Conservation (phyloP, 2,329 filamentous ascomycete genomes). For the Colletotrichum noveboracense region DNA sequence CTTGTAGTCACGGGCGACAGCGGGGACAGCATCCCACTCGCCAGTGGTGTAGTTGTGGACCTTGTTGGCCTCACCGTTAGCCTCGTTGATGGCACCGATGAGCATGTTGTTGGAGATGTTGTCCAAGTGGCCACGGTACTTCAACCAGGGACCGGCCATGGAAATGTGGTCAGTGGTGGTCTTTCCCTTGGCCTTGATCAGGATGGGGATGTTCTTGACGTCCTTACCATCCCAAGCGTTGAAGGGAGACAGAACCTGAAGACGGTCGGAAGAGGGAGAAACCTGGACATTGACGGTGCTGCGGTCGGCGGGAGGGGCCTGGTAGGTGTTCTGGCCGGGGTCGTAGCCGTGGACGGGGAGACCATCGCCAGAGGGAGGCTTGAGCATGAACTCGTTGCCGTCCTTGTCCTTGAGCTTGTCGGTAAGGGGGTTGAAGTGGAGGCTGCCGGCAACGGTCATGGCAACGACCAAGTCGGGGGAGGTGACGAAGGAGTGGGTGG, state of each 20-base stretch:
- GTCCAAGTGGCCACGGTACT: constrained; percentile 98
- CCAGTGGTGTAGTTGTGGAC: constrained; percentile 88
- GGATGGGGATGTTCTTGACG: constrained; percentile 79
- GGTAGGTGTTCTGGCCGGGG: constrained; percentile 91
- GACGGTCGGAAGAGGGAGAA: constrained; percentile 88
- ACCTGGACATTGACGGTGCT: constrained; percentile 77
- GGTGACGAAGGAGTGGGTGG: constrained; percentile 91
- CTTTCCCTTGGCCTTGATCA: constrained; percentile 97
- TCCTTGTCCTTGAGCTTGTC: constrained; percentile 94
- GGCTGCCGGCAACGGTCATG: constrained; percentile 79
- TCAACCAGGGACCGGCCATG: constrained; percentile 96
- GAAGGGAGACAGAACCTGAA: constrained; percentile 91
- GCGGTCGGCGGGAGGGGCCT: constrained; percentile 87
- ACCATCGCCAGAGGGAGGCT: constrained; percentile 79
- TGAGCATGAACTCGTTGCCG: constrained; percentile 93
- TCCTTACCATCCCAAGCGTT: constrained; percentile 91
- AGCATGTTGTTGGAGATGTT: constrained; percentile 99
- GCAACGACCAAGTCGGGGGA: constrained; percentile 91
- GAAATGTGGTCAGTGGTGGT: constrained; percentile 98
- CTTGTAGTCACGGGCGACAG: constrained; percentile 98
- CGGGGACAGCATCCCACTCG: constrained; percentile 87
- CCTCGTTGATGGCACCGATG: constrained; percentile 95
- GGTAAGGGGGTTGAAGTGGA: constrained; percentile 94
- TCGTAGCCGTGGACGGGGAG: constrained; percentile 87
- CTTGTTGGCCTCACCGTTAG: constrained; percentile 97